Evolutionary conservation across 257 asterid species (phyloP).

Genomic region (Scutellaria barbata): DNA sequence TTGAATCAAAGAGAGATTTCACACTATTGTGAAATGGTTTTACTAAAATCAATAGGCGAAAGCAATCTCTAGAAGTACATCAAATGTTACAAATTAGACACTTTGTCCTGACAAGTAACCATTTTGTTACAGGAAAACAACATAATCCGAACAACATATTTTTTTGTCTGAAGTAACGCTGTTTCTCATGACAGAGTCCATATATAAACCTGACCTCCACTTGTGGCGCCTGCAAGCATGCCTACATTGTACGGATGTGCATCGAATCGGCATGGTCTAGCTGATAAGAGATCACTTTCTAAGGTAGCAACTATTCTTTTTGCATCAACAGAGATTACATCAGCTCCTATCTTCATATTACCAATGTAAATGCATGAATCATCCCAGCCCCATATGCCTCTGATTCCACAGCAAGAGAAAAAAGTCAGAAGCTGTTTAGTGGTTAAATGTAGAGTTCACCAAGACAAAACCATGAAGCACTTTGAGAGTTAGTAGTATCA

Average conservation of each 20-base stretch:
- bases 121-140: too few relatives aligned
- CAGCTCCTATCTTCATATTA: slow-evolving; percentile 76
- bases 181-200: slow-evolving; percentile 49
- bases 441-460: too few relatives aligned
- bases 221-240: slow-evolving; percentile 78
- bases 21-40: too few relatives aligned
- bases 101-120: too few relatives aligned
- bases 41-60: too few relatives aligned
- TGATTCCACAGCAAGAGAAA: slow-evolving; percentile 38
- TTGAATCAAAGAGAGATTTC: too few relatives aligned
- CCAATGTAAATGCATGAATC: slow-evolving; percentile 83
- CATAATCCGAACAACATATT: neutral
- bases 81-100: too few relatives aligned
- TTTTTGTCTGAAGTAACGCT: neutral
- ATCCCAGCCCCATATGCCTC: slow-evolving; percentile 98
- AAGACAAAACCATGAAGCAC: neutral
- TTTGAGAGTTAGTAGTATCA: neutral
- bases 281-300: slow-evolving; percentile 64
- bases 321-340: slow-evolving; percentile 54
- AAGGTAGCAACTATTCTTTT: slow-evolving; percentile 54
- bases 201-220: slow-evolving; percentile 81
- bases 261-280: slow-evolving; percentile 72
- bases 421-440: neutral
- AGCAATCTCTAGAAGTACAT: too few relatives aligned
- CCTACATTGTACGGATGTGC: slow-evolving; percentile 64